Evolutionary conservation across 306 rosid genomes (phyloP).

Genomic region (Abrus pulchellus): DNA sequence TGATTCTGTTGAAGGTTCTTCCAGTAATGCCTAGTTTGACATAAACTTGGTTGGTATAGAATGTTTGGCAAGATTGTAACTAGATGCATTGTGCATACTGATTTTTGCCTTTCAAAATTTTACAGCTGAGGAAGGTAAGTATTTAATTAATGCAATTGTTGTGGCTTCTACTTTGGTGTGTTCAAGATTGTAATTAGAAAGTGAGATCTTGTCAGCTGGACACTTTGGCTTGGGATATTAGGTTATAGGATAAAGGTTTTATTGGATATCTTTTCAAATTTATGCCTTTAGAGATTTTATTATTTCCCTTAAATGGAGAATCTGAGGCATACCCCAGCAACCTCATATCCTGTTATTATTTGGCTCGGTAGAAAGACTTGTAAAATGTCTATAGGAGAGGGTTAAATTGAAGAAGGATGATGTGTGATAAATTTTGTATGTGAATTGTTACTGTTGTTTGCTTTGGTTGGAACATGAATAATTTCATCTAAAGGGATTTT

Average conservation of each 20-base stretch:
- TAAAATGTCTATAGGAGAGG: slow-evolving; percentile 27
- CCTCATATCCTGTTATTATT: slow-evolving; percentile 26
- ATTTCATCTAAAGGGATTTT: slow-evolving; percentile 27
- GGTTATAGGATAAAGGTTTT: neutral
- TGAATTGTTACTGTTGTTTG: slow-evolving; percentile 9
- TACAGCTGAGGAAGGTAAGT: slow-evolving; percentile 8
- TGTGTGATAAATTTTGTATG: slow-evolving; percentile 17
- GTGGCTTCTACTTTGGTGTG: slow-evolving; percentile 20
- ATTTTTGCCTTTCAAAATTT: slow-evolving; percentile 1
- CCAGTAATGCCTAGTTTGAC: slow-evolving; percentile 9
- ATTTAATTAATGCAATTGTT: slow-evolving; percentile 22
- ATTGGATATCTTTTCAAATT: slow-evolving; percentile 12
- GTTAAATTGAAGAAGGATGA: slow-evolving; percentile 33
- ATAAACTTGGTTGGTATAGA: slow-evolving; percentile 6
- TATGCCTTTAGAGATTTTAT: slow-evolving; percentile 12
- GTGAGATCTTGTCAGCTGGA: slow-evolving; percentile 8
- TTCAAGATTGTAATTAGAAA: slow-evolving; percentile 21
- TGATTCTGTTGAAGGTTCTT: slow-evolving; percentile 24
- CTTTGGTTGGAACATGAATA: slow-evolving; percentile 29
- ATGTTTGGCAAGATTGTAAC: slow-evolving; percentile 19
- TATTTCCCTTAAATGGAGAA: slow-evolving; percentile 26
- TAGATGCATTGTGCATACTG: slow-evolving; percentile 8
- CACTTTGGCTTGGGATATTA: slow-evolving; percentile 15
- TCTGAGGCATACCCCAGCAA: neutral
- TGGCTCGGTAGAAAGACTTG: slow-evolving; percentile 41